Evolutionary conservation across 1,284 basidiomycete genomes (phyloP), one percentile per base, ranked within the genome.

Genomic region (Clitocybe nebularis): DNA sequence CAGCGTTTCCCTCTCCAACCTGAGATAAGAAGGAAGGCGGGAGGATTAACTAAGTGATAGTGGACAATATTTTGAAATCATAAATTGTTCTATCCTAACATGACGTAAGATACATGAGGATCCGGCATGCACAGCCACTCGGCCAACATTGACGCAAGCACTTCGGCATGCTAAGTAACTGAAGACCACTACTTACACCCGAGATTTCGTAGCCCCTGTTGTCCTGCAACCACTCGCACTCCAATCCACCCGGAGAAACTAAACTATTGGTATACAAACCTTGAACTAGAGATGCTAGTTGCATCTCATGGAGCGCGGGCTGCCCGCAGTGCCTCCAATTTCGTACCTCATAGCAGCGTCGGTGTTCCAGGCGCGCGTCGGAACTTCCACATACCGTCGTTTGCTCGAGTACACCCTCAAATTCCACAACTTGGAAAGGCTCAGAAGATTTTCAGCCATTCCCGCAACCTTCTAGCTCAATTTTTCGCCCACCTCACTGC

Each of bases 401-500:
- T 55, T 29, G 47, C 49, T 16, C 44, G 50, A 23, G 44, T 49
- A 35, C 52, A 57, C 56, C 59, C 50, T 48, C 35, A 50, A 52
- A 30, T 57, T 56, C 47, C 53, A 63, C 51, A 51, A 57, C 36
- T 54, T 56, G 44, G 62, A 7, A 56, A 71, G n/a, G 50, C 75
- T 0, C 69, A 76, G 50, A 69, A 66, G 43, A 52, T 84, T 26
- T 64, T 83, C 47, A 66, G 67, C 11, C 68, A 75, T 36, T 74
- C 83, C 10, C 74, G 72, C 39, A 72, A 68, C 7, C 47, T 84
- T 32, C 50, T 85, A 36, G 66, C 74, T 38, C 71, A 68, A 36
- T 71, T 87, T 47, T 68, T 82, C 39, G 64, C 71, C 3, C 72
- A 78, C 42, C 68, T 85, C 30, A 74, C 77, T 25, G 60, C 81